phyloP scores from a whole-genome alignment of 2,329 filamentous ascomycete genomes.

The Scytalidium sp. region DNA sequence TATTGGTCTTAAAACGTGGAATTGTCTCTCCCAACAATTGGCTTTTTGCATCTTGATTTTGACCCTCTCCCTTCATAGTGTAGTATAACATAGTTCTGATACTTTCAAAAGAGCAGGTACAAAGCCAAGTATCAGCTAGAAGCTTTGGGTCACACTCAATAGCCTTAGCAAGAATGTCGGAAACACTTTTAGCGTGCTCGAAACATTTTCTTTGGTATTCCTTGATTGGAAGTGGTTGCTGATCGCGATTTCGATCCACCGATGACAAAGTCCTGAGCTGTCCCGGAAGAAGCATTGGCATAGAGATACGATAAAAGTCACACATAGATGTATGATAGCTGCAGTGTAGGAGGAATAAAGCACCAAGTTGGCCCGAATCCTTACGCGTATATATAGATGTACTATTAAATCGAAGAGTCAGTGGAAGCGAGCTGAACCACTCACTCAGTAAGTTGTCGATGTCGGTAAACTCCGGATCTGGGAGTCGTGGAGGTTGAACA shows the following conservation, averaged over 20 bases:
- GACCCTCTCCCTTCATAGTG: slow-evolving; percentile 39
- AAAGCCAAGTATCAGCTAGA: slow-evolving; percentile 41
- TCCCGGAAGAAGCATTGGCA: slow-evolving; percentile 41
- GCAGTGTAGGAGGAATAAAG: slow-evolving; percentile 41
- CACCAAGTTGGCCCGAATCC: slow-evolving; percentile 43
- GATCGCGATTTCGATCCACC: slow-evolving; percentile 35
- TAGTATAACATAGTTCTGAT: slow-evolving; percentile 47
- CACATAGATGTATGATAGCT: slow-evolving; percentile 44
- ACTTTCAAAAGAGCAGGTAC: slow-evolving; percentile 45
- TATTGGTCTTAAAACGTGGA: slow-evolving; percentile 2
- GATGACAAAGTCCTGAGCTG: slow-evolving; percentile 38
- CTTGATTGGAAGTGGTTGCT: slow-evolving; percentile 30
- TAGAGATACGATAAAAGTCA: slow-evolving; percentile 43
- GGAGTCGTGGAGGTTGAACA: slow-evolving; percentile 38
- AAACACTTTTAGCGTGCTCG: slow-evolving; percentile 14
- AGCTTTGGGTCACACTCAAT: slow-evolving; percentile 37
- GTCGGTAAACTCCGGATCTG: slow-evolving; percentile 39
- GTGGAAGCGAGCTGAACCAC: slow-evolving; percentile 40
- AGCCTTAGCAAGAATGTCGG: slow-evolving; percentile 36
- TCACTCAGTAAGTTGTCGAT: slow-evolving; percentile 37
- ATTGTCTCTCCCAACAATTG: slow-evolving; percentile 1
- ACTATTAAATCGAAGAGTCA: slow-evolving; percentile 40
- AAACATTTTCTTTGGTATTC: slow-evolving; percentile 4
- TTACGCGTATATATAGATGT: slow-evolving; percentile 44
- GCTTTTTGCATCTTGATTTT: slow-evolving; percentile 8